Evolutionary conservation across 1,284 basidiomycete genomes (phyloP).

Genomic region (Salmacisia buchloeana): DNA sequence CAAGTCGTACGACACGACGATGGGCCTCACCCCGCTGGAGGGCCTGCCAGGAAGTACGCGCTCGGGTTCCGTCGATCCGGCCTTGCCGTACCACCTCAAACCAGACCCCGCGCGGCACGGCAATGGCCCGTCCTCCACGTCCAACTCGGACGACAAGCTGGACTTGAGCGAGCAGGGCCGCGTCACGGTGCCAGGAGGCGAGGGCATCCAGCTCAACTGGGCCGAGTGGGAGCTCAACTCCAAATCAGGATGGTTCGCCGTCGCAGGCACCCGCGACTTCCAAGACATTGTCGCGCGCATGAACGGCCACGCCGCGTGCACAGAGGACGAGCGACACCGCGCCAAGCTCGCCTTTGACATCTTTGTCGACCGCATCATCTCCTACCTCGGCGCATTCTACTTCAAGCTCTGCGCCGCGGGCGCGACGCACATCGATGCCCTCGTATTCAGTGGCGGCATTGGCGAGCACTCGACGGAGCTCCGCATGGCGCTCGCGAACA

Average conservation of each 20-base stretch:
- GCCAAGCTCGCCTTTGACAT: slow-evolving; percentile 21
- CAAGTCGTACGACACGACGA: slow-evolving; percentile 19
- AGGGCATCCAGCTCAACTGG: background rate
- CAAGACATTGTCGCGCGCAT: slow-evolving; percentile 10
- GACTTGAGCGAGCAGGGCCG: slow-evolving; percentile 5
- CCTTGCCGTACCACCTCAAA: slow-evolving; percentile 17
- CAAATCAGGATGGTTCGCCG: slow-evolving; percentile 17
- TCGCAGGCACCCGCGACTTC: slow-evolving; percentile 21
- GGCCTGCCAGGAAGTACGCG: slow-evolving; percentile 22
- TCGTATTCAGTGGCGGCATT: slow-evolving; percentile 26
- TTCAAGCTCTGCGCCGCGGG: slow-evolving; percentile 16
- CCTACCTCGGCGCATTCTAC: slow-evolving; percentile 17
- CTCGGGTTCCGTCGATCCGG: slow-evolving; percentile 19
- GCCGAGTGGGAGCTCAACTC: slow-evolving; percentile 19
- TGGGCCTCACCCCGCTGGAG: slow-evolving; percentile 24
- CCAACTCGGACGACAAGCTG: background rate
- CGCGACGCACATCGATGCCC: slow-evolving; percentile 12
- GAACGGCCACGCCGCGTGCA: slow-evolving; percentile 8
- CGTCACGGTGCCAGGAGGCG: background rate
- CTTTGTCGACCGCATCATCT: slow-evolving; percentile 24
- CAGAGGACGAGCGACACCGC: background rate
- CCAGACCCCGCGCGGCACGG: background rate
- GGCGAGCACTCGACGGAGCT: slow-evolving; percentile 15
- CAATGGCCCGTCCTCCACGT: background rate
- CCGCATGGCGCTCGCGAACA: slow-evolving; percentile 11